Evolutionary conservation across 139 green algal genomes (phyloP), one percentile per base, ranked within the genome.

Genomic region (Chlamydomonas urium): DNA sequence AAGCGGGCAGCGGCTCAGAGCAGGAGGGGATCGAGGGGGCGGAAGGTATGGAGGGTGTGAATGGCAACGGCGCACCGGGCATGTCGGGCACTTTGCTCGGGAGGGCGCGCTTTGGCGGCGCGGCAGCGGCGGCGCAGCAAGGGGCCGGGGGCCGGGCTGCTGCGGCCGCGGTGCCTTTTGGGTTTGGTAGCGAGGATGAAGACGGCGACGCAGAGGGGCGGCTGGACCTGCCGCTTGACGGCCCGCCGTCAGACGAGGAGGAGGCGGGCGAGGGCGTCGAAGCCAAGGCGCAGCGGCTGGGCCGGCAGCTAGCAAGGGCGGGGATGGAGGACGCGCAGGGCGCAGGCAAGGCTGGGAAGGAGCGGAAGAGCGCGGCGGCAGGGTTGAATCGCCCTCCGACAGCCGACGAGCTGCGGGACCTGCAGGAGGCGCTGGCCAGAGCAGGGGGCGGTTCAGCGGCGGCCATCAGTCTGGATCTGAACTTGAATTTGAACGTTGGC

Each of bases 351-450:
- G 60, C 60, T 24, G 60, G 4, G 32, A 26, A 6, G 32, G 17
- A 38, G 6, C 14, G 10, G 14, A 45, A 42, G 60, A 8, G 14
- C 17, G 53, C 32, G 60, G 33, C 33, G 32, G 32, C 60, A 45
- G 32, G 42, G 42, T 17, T 17, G 42, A 10, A 10, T 10, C 42
- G 42, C 42, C 63, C 10, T 4, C 63, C 63, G 38, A 71, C 63
- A 4, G 21, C 23, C 6, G 37, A 71, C 14, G 38, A 71, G 24
- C 37, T 45, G 63, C 4, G 4, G 8, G 63, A 71, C 37, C 37
- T 71, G 24, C 32, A 71, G 8, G 37, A 23, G 19, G 63, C 63
- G 24, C 24, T 71, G 63, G 63, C 10, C 37, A n/a, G 63, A 3
- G 63, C n/a, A n/a, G 60, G 42, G 21, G 65, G 26, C 36, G 47